phyloP scores from a whole-genome alignment of 2,329 filamentous ascomycete species.

The Aspergillus ustus region DNA sequence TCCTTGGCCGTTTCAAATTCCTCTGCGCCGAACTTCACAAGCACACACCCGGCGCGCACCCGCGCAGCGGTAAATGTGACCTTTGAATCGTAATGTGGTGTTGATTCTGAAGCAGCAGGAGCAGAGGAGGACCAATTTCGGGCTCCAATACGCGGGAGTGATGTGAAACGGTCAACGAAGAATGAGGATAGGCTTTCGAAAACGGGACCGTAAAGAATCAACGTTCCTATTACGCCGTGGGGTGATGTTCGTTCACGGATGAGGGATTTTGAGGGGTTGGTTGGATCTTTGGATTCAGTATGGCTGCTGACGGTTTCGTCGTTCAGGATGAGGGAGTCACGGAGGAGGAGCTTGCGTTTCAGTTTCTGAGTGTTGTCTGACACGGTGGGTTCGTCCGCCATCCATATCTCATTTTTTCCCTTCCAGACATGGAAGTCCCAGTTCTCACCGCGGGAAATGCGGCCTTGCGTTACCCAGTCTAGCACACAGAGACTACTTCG shows the following conservation, averaged over 20 bases:
- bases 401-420: slow-evolving; percentile 80
- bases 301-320: slow-evolving; percentile 49
- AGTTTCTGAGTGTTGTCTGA: slow-evolving; percentile 13
- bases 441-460: slow-evolving; percentile 81
- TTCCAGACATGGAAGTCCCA: slow-evolving; percentile 83
- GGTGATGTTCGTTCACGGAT: slow-evolving; percentile 69
- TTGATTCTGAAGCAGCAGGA: slow-evolving; percentile 28
- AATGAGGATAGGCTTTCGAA: slow-evolving; percentile 71
- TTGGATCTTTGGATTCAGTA: not conserved
- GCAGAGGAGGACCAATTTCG: slow-evolving; percentile 66
- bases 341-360: slow-evolving; percentile 70
- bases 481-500: slow-evolving; percentile 72
- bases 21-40: slow-evolving; percentile 87
- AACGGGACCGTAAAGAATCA: slow-evolving; percentile 77
- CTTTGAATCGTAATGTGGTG: slow-evolving; percentile 50
- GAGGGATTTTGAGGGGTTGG: slow-evolving; percentile 23
- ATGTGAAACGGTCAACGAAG: slow-evolving; percentile 78
- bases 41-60: slow-evolving; percentile 75
- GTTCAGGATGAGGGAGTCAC: slow-evolving; percentile 81
- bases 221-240: slow-evolving; percentile 78
- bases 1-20: slow-evolving; percentile 79
- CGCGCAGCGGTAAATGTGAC: slow-evolving; percentile 82
- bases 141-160: slow-evolving; percentile 79
- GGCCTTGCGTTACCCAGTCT: slow-evolving; percentile 93
- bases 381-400: slow-evolving; percentile 28